Base-by-base conservation (phyloP, 176 grass and related monocot genomes). In the sorghum (Sorghum bicolor) region DNA sequence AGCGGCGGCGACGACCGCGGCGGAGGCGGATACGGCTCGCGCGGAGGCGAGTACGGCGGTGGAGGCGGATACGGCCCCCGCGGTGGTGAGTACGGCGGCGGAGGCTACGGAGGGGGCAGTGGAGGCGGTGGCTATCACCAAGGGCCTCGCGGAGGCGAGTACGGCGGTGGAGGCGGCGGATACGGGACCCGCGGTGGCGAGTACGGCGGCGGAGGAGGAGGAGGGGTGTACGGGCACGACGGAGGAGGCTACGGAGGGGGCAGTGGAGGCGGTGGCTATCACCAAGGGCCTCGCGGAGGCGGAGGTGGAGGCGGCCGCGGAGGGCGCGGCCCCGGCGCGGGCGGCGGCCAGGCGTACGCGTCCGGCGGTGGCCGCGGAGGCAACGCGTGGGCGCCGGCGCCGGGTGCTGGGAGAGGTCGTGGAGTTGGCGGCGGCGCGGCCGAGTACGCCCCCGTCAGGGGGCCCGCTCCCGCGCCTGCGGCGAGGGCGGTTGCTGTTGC, bases 351-450 rank as follows among this genome's bases (percentile, higher is more conserved):
- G 3, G 78, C 52, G 50, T 64, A 53, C 40, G 77, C 5, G 11
- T 19, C 87, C 24, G 70, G 41, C 29, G 55, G 65, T 10, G 86
- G 87, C 15, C 79, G 83, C 14, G 88, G 65, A 11, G 73, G 73
- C 15, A 77, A 72, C 83, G 34, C 67, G 44, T 90, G 88, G 79
- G 79, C 28, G 67, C 44, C 69, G 58, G 1, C 39, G 9, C 69
- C 24, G 6, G 38, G 69, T 17, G 6, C 44, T 16, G 83, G 83
- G 53, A 78, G 88, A 61, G 83, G 83, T 5, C 78, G 53, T 11
- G 78, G 82, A 8, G 76, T 28, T 8, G 63, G 36, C 0, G 10
- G 52, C 50, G 50, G 37, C 11, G 10, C 61, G 0, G 28, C 63
- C 29, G 70, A 80, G 0, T 11, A 61, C 82, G 16, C 4, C 13